Percentiles rank a stretch among this genome's conserved stretches.
These are phyloP conservation scores for Paspalum notatum DNA, from an alignment of 176 grass and related monocot genomes.

Conservation along the genomic window DNA sequence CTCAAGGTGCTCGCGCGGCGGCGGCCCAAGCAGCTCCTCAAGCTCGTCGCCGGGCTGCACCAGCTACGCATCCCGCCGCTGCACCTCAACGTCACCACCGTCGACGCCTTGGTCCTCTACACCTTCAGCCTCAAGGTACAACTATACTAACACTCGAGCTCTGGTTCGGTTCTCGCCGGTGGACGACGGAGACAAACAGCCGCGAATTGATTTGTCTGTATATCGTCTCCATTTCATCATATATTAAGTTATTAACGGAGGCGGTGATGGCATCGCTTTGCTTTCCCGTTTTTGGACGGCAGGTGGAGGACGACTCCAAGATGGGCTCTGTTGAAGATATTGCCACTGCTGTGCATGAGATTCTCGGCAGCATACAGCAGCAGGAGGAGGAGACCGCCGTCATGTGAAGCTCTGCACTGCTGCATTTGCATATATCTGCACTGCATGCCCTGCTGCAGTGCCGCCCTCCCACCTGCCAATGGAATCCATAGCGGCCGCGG, in stretches of 20 bases:
- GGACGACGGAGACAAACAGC: conserved; percentile 28
- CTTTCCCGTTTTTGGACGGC: conserved; percentile 39
- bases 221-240: neutral
- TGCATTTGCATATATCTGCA: neutral
- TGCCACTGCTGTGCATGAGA: conserved; percentile 59
- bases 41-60: conserved; percentile 65
- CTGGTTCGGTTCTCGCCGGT: too few relatives aligned
- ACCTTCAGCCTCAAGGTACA: conserved; percentile 97
- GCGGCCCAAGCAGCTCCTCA: conserved; percentile 71
- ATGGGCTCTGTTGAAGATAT: conserved; percentile 72
- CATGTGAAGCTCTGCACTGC: conserved; percentile 29
- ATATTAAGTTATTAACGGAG: neutral
- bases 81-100: conserved; percentile 84
- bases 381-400: conserved; percentile 46
- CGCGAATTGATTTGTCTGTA: neutral
- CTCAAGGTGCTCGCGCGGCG: conserved; percentile 73
- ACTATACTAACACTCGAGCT: neutral
- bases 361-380: conserved; percentile 48
- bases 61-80: conserved; percentile 68
- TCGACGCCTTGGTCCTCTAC: conserved; percentile 73
- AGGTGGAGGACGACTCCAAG: conserved; percentile 74
- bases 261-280: neutral
- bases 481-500: conserved; percentile 28
- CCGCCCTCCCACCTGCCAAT: neutral
- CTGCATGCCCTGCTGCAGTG: neutral